Evolutionary conservation across 2,329 filamentous ascomycete species (phyloP), one percentile per base, ranked within the genome.

Genomic region (Ascochyta pisi): DNA sequence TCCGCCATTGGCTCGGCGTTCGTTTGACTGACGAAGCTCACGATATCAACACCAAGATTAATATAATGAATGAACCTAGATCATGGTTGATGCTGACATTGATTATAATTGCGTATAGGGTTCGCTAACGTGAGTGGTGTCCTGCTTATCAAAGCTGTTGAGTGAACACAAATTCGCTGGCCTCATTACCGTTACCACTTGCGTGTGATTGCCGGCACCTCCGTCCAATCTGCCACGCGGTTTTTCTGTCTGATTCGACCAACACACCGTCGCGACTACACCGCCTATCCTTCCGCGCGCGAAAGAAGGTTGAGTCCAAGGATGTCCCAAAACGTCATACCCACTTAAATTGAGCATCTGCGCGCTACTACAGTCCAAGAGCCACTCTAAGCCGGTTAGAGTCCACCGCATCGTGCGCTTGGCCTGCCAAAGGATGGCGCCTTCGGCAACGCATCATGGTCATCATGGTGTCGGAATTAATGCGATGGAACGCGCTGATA

Each of bases 391-490:
- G 23, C 57, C 38, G 2, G 2, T 47, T 41, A 4, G 15, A 44
- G 63, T 22, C 42, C 57, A 49, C 45, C 45, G 22, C 7, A 13
- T 37, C 27, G 26, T 23, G 19, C 31, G n/a, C 49, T 52, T 60
- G 31, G 46, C 46, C 10, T 3, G 35, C 31, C 19, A 16, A 38
- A 39, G 63, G 15, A 60, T 63, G 50, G 63, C 35, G 35, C 15
- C 31, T 54, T 59, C 54, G 54, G 52, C 61, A 58, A 59, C 24
- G 57, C 62, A 57, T 54, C 55, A 54, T 60, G 58, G 53, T 62
- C 51, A 63, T 59, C 58, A 60, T 53, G 61, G 62, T 62, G 47
- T 60, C 50, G 61, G 60, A 53, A 51, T 54, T 59, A 57, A 54
- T 56, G 60, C 31, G 46, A 39, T 33, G 35, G 34, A 40, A 49